Conservation (phyloP, 352 stramenopile species). For the Pythium chondricola region DNA sequence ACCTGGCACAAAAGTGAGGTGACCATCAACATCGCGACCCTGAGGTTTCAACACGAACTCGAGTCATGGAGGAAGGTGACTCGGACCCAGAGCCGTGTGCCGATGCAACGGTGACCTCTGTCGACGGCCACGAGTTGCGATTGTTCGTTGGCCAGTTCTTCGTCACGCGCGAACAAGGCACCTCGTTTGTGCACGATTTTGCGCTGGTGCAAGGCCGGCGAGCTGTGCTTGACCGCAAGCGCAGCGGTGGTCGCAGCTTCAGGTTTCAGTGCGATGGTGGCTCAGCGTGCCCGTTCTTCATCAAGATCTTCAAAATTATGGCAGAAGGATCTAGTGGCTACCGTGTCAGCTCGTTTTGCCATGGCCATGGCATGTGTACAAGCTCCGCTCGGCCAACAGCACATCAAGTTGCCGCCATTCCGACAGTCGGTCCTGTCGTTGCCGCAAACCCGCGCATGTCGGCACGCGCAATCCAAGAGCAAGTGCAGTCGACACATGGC, state of each 20-base stretch:
- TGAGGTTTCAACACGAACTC: no score
- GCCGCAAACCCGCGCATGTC: not conserved
- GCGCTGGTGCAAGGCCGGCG: not conserved
- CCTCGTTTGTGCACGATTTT: not conserved
- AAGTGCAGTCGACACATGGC: not conserved
- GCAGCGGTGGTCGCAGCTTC: conserved; percentile 1
- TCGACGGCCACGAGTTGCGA: no score
- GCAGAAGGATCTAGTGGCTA: not conserved
- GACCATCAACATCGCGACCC: no score
- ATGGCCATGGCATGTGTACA: not conserved
- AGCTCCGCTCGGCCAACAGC: not conserved
- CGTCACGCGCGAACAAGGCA: no score
- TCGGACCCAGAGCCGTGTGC: no score
- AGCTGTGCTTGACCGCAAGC: not conserved
- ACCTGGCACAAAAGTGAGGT: no score
- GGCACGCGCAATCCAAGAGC: not conserved
- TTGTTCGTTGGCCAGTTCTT: no score
- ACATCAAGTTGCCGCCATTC: not conserved
- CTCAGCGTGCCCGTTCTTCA: not conserved
- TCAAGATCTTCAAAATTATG: not conserved
- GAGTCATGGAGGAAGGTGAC: no score
- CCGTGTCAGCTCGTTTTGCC: not conserved
- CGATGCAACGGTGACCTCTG: no score
- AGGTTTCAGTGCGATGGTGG: not conserved
- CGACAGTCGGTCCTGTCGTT: not conserved